Conservation (phyloP, 2,329 filamentous ascomycete species). For the Immersiporthe knoxdaviesiana region DNA sequence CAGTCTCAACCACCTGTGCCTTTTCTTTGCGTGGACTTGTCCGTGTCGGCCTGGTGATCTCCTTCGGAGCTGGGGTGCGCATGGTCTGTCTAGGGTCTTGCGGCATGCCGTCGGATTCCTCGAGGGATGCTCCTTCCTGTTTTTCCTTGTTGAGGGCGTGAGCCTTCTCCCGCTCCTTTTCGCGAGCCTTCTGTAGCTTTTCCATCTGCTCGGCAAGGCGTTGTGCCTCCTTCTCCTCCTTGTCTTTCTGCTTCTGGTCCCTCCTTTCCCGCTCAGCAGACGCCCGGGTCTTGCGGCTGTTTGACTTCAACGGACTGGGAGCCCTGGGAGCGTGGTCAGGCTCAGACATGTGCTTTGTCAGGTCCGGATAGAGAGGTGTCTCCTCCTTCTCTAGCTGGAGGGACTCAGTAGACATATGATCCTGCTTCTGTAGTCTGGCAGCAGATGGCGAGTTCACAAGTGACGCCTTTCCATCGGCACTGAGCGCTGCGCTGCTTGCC, state of each 20-base stretch:
- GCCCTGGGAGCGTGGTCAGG: constrained; percentile 38
- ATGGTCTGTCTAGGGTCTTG: constrained; percentile 53
- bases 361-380: constrained; percentile 50
- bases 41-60: constrained; percentile 49
- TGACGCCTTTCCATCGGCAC: constrained; percentile 63
- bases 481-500: constrained; percentile 71
- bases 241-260: constrained; percentile 67
- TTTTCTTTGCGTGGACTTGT: constrained; percentile 58
- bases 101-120: constrained; percentile 56
- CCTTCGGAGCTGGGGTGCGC: constrained; percentile 41
- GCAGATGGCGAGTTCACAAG: constrained; percentile 57
- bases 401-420: constrained; percentile 53
- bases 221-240: constrained; percentile 63
- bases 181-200: constrained; percentile 68
- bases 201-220: constrained; percentile 62
- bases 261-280: constrained; percentile 62
- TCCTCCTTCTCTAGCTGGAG: constrained; percentile 39
- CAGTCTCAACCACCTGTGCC: constrained; percentile 34
- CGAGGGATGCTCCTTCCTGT: constrained; percentile 56
- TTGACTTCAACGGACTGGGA: constrained; percentile 49
- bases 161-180: constrained; percentile 72
- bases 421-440: constrained; percentile 48
- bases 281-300: constrained; percentile 56
- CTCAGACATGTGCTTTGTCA: constrained; percentile 44
- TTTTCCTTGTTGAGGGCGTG: constrained; percentile 58